These are phyloP conservation scores for Orychophragmus violaceus DNA, from an alignment of 345 rosid species.

Conservation along the genomic window DNA sequence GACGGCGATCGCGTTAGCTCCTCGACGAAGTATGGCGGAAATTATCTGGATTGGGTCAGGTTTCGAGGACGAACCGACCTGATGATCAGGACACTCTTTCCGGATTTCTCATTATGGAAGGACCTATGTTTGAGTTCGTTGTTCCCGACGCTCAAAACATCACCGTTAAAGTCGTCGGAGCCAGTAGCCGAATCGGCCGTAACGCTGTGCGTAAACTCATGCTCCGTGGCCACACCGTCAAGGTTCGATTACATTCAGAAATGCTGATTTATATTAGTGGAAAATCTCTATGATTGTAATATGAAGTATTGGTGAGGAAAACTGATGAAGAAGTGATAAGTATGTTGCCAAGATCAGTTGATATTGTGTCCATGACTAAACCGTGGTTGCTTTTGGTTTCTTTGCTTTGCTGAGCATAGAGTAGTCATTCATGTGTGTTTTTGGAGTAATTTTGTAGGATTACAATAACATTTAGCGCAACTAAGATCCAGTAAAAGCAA, in stretches of 20 bases:
- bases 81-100: constrained; percentile 63
- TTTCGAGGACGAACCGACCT: constrained; percentile 68
- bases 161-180: constrained; percentile 84
- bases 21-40: constrained; percentile 95
- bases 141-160: constrained; percentile 91
- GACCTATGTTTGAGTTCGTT: constrained; percentile 95
- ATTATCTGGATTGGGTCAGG: constrained; percentile 91
- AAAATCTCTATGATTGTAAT: not conserved
- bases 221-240: constrained; percentile 91
- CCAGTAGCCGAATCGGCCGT: constrained; percentile 91
- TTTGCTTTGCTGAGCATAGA: too few relatives aligned
- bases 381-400: too few relatives aligned
- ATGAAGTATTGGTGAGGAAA: constrained; percentile 77
- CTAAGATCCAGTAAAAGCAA: too few relatives aligned
- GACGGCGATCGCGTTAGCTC: constrained; percentile 77
- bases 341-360: too few relatives aligned
- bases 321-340: constrained; percentile 60
- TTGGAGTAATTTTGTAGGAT: too few relatives aligned
- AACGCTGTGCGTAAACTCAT: constrained; percentile 88
- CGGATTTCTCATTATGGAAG: constrained; percentile 62
- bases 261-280: not conserved
- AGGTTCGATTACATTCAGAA: constrained; percentile 31
- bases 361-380: too few relatives aligned
- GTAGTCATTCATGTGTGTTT: too few relatives aligned
- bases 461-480: too few relatives aligned